Evolutionary conservation across 257 asterid species (phyloP), one percentile per base, ranked within the genome.

Genomic region (Cynanchum wilfordii): DNA sequence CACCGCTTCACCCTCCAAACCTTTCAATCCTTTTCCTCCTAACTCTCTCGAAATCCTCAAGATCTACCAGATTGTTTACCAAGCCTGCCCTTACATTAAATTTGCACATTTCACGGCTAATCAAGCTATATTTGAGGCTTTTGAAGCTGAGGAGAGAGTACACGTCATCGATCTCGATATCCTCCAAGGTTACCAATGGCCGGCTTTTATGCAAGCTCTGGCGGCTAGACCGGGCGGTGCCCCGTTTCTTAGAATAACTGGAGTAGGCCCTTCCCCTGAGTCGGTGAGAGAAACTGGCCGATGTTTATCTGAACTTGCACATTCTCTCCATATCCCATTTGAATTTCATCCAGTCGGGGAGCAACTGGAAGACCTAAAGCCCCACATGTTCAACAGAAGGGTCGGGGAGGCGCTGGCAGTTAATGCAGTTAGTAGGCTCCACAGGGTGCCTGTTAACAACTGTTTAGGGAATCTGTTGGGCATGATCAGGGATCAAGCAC

Each of bases 161-260:
- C 97, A 91, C 25, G 91, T 91, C 11, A 89, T 89, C 19, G 97
- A 91, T 75, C 94, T 91, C 10, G 97, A 89, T 69, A 89, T 91
- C 77, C 90, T 89, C 73, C 97, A 91, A 38, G 97, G 97, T 30
- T 89, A 89, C 73, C 97, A 91, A 68, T 91, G 97, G 97, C 97
- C 97, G 22, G 95, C 96, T 62, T 91, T 91, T 83, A 87, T 91
- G 90, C 97, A 91, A 75, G 97, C 97, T 42, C 79, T 91, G 2
- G 97, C 96, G 0, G 91, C 95, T 62, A 79, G 97, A 62, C 97
- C 93, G 0, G 95, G 93, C 0, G 96, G 97, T 1, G 90, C 97
- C 9, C 97, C 97, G 0, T 89, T 86, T 69, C 87, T 91, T 20
- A 77, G 95, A 8, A 89, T 91, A 66, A 91, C 97, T 1, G 97